Percentiles rank a stretch among this genome's conserved stretches.
These are phyloP conservation scores for Nitzschia sp. DNA, from an alignment of 108 stramenopile genomes.

Conservation along the genomic window DNA sequence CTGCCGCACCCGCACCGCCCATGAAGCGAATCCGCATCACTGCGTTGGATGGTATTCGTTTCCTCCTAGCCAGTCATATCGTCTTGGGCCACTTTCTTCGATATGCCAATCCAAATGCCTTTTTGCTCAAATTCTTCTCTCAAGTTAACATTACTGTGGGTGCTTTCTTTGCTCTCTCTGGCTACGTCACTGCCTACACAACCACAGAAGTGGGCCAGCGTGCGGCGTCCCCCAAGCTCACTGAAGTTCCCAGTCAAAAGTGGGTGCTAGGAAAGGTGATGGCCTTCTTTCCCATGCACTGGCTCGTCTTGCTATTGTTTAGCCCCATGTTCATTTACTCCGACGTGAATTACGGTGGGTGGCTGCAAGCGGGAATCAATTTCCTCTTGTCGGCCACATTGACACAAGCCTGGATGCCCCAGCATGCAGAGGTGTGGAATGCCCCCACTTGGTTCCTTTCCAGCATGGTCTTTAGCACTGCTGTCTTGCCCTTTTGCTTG, in stretches of 20 bases:
- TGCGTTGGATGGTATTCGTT: slow-evolving; percentile 48
- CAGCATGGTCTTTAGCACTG: slow-evolving; percentile 34
- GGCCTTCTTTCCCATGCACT: slow-evolving; percentile 45
- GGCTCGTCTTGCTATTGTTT: slow-evolving; percentile 38
- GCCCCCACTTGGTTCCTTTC: slow-evolving; percentile 50
- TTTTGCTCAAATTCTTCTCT: slow-evolving; percentile 34
- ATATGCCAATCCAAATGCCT: slow-evolving; percentile 34
- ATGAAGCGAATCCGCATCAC: slow-evolving; percentile 37
- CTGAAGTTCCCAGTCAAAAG: slow-evolving; percentile 30
- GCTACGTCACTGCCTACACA: slow-evolving; percentile 54
- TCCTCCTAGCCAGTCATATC: slow-evolving; percentile 36
- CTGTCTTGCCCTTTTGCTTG: slow-evolving; percentile 36
- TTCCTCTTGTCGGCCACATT: slow-evolving; percentile 36
- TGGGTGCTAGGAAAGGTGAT: slow-evolving; percentile 39
- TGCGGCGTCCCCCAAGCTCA: slow-evolving; percentile 33
- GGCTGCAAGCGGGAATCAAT: slow-evolving; percentile 18
- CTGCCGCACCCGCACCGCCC: slow-evolving; percentile 10
- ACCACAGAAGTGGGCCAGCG: slow-evolving; percentile 30
- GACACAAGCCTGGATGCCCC: slow-evolving; percentile 53
- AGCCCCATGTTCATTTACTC: slow-evolving; percentile 46
- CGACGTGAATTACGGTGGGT: slow-evolving; percentile 34
- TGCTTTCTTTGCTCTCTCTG: slow-evolving; percentile 46
- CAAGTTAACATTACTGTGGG: slow-evolving; percentile 47
- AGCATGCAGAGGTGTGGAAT: slow-evolving; percentile 53
- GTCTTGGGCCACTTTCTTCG: slow-evolving; percentile 44